Base-by-base conservation (phyloP, 2,329 filamentous ascomycete species). In the Orbilia javanica region DNA sequence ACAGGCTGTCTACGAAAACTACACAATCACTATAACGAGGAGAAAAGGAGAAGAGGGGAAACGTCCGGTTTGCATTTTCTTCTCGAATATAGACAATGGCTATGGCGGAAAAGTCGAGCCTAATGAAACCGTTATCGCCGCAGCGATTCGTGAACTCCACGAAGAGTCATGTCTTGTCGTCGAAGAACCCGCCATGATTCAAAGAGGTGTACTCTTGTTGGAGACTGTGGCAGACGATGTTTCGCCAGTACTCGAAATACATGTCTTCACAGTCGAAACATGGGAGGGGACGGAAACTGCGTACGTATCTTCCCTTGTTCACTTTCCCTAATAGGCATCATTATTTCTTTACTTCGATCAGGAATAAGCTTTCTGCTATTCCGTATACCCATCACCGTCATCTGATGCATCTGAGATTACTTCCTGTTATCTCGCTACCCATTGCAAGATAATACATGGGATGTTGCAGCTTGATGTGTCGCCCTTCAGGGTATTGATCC, bases 71-170 rank as follows among this genome's bases (percentile, higher is more conserved):
- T 25, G n/a, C 8, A 46, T 69, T 64, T 64, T 13, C 27, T 63
- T 34, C 48, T 39, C 36, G 27, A n/a, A 65, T 67, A 67, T 36
- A 81, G 81, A 80, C 52, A 82, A 82, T 75, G 81, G 81, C 53
- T 82, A 81, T 50, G 81, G 81, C 57, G 81, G 81, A 62, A 82
- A 82, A 70, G 76, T 82, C 50, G 81, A 82, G 44, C 72, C 64
- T 29, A 69, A 70, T 29, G 81, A 81, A 79, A 81, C 80, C 18
- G 76, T 81, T 52, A 53, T 75, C 34, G 80, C 76, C 55, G 80
- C 79, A 55, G 81, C 81, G 53, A 70, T 79, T 50, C 81, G 81
- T 63, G 81, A 82, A 64, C 79, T 82, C 22, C 72, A 82, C 50
- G 80, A 80, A 70, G 52, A 68, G 48, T 71, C 67, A 76, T 60